Base-by-base conservation (phyloP, 2,329 filamentous ascomycete genomes). In the Ilyonectria destructans region DNA sequence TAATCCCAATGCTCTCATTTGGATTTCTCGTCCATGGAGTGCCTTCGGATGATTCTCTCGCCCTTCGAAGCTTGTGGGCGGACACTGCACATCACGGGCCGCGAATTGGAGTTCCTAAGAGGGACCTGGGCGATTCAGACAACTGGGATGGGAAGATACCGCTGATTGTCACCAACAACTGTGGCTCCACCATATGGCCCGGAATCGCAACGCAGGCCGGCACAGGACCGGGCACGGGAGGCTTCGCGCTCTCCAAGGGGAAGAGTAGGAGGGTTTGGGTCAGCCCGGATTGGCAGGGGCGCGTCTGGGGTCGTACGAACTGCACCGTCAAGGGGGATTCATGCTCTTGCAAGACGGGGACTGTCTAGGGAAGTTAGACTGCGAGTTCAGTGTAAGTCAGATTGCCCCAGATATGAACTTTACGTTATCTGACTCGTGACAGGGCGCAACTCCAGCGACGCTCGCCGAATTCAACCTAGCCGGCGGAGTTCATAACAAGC, bases 221-320 rank as follows among this genome's bases (percentile, higher is more conserved):
- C 23, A 88, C 87, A 15, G 91, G 91, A 1, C 92, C 93, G 7
- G 85, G 86, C 3, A 85, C 84, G 12, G 89, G 88, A 21, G 94
- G 93, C 9, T 96, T 96, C 77, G 86, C 90, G 75, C 86, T 96
- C 40, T 77, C 80, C 1, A 79, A 88, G 3, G 89, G 91, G 51
- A 82, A 86, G 37, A 89, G 86, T 61, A 88, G 81, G 68, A 86
- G 87, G 48, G 83, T 95, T 68, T 89, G 86, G 60, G 92, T 96
- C 26, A 88, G 90, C 12, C 84, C 87, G 57, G 89, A 94, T 72
- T 97, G 93, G 94, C 91, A 93, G 77, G 94, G 94, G 10, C 89
- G 94, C 61, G 85, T 96, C 31, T 96, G 93, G 94, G 94, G 91
- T 13, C 86, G 94, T 61, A 96, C 93, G 19, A 96, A 96, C 77